A percentile compares a stretch with the other conserved stretches of the same genome.
Conservation (phyloP, 2,329 filamentous ascomycete genomes). For the Fusarium sp. region DNA sequence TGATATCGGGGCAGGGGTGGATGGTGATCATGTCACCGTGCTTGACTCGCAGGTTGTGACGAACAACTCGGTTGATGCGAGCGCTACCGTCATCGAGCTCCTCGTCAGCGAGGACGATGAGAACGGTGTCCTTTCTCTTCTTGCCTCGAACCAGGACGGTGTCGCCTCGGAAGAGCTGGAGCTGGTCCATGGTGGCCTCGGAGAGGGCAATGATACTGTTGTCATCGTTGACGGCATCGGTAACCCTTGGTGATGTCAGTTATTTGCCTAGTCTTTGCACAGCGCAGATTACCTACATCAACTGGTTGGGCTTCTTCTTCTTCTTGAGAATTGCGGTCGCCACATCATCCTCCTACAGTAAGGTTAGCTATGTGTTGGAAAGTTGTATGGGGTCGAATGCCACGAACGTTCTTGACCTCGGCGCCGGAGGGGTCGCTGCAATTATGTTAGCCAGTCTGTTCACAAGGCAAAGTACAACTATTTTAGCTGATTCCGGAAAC, state of each 20-base stretch:
- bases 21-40: slow-evolving; percentile 98
- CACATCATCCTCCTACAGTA: slow-evolving; percentile 81
- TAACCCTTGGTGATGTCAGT: slow-evolving; percentile 74
- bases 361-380: slow-evolving; percentile 51
- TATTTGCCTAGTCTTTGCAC: slow-evolving; percentile 20
- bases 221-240: slow-evolving; percentile 98
- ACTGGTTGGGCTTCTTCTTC: slow-evolving; percentile 99
- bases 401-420: slow-evolving; percentile 82
- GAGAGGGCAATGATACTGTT: slow-evolving; percentile 99
- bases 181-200: slow-evolving; percentile 98
- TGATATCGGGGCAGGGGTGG: slow-evolving; percentile 98
- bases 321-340: slow-evolving; percentile 98
- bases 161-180: slow-evolving; percentile 98
- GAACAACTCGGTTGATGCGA: slow-evolving; percentile 97
- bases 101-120: slow-evolving; percentile 97
- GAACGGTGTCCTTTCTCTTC: slow-evolving; percentile 98
- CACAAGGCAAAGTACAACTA: not conserved
- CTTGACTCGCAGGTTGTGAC: slow-evolving; percentile 98
- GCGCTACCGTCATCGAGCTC: slow-evolving; percentile 97
- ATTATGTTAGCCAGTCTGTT: slow-evolving; percentile 52
- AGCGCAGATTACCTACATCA: slow-evolving; percentile 76
- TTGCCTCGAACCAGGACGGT: slow-evolving; percentile 98
- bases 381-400: slow-evolving; percentile 31
- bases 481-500: not conserved
- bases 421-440: slow-evolving; percentile 87